A percentile compares a stretch with the other conserved stretches of the same genome.
These are phyloP conservation scores for Rhynchospora pubera DNA, from an alignment of 176 grass and related monocot species.

Conservation along the genomic window DNA sequence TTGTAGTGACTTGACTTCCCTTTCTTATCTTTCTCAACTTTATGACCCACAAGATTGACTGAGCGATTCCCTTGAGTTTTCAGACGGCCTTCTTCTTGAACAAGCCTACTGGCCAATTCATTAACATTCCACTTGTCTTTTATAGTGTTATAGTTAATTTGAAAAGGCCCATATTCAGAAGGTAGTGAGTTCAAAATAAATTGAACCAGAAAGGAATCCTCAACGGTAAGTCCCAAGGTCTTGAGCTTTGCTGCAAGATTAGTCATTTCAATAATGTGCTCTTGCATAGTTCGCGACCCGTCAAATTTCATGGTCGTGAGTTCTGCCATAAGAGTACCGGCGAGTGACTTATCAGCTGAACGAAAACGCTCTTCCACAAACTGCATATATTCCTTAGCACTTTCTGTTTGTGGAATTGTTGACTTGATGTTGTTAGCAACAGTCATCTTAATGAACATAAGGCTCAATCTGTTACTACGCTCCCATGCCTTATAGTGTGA, in stretches of 20 bases:
- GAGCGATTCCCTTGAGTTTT: background rate
- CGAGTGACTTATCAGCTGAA: conserved; percentile 15
- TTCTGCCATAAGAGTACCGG: conserved; percentile 9
- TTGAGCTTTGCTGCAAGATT: conserved; percentile 21
- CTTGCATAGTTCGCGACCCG: conserved; percentile 10
- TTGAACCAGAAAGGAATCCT: conserved; percentile 16
- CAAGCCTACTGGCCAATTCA: background rate
- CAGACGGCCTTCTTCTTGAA: background rate
- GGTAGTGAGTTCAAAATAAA: background rate
- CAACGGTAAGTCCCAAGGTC: background rate
- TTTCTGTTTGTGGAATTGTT: conserved; percentile 26
- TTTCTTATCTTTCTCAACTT: background rate
- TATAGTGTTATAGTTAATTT: conserved; percentile 7
- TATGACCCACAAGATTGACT: background rate
- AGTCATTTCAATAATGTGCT: conserved; percentile 24
- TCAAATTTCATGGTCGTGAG: too few species aligned
- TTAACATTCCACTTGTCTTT: conserved; percentile 21
- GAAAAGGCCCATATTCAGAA: background rate
- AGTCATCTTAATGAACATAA: conserved; percentile 18
- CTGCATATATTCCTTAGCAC: conserved; percentile 16
- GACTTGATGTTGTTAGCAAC: conserved; percentile 24
- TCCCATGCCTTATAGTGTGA: conserved; percentile 1
- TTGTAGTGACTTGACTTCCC: background rate
- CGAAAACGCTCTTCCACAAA: conserved; percentile 27
- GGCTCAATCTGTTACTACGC: conserved; percentile 3